These are phyloP conservation scores for Ustilago nuda DNA, from an alignment of 1,284 basidiomycete genomes.

Conservation along the genomic window DNA sequence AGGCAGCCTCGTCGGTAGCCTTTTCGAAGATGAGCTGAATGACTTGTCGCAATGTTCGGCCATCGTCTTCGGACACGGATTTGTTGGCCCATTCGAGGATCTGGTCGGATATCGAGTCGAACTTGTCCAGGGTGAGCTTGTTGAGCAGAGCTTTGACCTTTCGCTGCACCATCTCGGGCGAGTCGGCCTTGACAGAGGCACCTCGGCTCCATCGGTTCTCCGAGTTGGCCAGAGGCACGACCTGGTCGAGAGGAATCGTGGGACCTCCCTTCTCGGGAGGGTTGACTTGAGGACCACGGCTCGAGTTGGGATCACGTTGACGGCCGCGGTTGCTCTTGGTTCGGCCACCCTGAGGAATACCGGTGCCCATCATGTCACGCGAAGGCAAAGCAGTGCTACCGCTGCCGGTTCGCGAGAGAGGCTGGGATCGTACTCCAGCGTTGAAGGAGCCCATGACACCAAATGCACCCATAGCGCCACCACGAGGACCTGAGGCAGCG, in stretches of 20 bases:
- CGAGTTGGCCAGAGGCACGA: constrained; percentile 80
- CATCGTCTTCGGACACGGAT: constrained; percentile 90
- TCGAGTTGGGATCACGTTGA: constrained; percentile 61
- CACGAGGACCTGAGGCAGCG: constrained; percentile 50
- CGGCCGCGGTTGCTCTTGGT: constrained; percentile 66
- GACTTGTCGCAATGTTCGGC: constrained; percentile 91
- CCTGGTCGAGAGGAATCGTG: constrained; percentile 72
- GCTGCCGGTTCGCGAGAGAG: constrained; percentile 66
- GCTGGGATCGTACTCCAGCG: constrained; percentile 63
- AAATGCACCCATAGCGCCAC: constrained; percentile 59
- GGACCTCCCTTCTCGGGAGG: constrained; percentile 69
- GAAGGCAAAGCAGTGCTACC: constrained; percentile 66
- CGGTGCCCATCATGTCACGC: constrained; percentile 68
- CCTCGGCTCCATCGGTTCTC: constrained; percentile 82
- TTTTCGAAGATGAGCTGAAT: constrained; percentile 97
- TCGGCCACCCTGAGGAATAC: constrained; percentile 63
- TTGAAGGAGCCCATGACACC: constrained; percentile 66
- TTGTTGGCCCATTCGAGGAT: constrained; percentile 95
- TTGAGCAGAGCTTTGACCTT: constrained; percentile 94
- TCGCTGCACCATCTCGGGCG: constrained; percentile 85
- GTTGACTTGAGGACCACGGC: constrained; percentile 62
- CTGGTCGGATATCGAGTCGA: constrained; percentile 92
- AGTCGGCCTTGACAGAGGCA: constrained; percentile 72
- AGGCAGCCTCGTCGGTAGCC: constrained; percentile 92
- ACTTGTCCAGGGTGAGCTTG: constrained; percentile 96